Evolutionary conservation across 345 rosid species (phyloP).

Genomic region (Syzygium jambos): DNA sequence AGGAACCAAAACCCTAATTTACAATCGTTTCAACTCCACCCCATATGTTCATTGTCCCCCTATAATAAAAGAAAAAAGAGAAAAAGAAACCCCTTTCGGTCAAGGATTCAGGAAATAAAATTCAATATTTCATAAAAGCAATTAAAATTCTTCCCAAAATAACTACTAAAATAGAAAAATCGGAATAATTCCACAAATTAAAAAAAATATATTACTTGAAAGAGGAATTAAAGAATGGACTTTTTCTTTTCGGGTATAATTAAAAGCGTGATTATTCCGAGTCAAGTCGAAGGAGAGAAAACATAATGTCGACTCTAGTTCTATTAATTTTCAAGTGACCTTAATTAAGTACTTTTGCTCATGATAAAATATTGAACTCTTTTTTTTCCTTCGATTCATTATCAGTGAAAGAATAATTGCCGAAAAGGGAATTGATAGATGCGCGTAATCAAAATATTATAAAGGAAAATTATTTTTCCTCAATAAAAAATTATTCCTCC

Average conservation of each 20-base stretch:
- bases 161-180: not conserved
- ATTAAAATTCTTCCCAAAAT: not conserved
- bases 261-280: not conserved
- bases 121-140: not conserved
- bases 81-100: not conserved
- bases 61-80: too few relatives aligned
- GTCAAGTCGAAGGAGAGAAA: not conserved
- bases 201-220: not conserved
- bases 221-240: not conserved
- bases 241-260: not conserved
- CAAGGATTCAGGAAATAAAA: not conserved
- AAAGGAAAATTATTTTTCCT: too few relatives aligned
- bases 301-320: not conserved
- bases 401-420: too few relatives aligned
- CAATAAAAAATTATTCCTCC: too few relatives aligned
- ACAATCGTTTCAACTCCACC: too few relatives aligned
- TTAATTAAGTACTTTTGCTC: too few relatives aligned
- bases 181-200: not conserved
- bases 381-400: too few relatives aligned
- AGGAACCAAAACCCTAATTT: not conserved
- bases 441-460: too few relatives aligned
- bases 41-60: too few relatives aligned
- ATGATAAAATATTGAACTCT: too few relatives aligned
- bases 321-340: not conserved
- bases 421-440: too few relatives aligned